A percentile compares a stretch with the other conserved stretches of the same genome.
Evolutionary conservation across 768 basidiomycete species (phyloP).

Genomic region (Tremella yokohamensis): DNA sequence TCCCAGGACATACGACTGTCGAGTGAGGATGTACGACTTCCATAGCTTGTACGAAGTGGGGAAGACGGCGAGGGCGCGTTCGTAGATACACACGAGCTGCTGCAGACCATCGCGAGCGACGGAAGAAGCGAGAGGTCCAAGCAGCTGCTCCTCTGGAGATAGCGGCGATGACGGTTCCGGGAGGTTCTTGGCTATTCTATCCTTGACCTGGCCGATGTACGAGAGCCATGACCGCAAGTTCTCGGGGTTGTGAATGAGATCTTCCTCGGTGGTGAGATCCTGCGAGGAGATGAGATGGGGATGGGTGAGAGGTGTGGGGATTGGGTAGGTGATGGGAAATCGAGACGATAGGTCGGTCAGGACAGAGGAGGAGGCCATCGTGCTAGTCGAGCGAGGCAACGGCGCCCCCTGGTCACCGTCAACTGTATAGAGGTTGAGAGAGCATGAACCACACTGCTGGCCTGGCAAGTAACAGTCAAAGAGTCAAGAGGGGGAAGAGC

Average conservation of each 20-base stretch:
- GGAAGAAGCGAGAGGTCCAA: slow-evolving; percentile 75
- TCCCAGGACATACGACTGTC: slow-evolving; percentile 82
- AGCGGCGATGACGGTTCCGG: slow-evolving; percentile 36
- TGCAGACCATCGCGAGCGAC: slow-evolving; percentile 73
- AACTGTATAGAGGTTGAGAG: no score
- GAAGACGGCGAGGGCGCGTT: slow-evolving; percentile 81
- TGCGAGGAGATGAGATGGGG: slow-evolving; percentile 67
- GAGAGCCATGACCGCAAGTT: slow-evolving; percentile 93
- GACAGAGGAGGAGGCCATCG: slow-evolving; percentile 21
- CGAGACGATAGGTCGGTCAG: slow-evolving; percentile 53
- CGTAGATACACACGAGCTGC: slow-evolving; percentile 85
- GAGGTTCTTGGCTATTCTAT: slow-evolving; percentile 56
- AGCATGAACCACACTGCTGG: neutral
- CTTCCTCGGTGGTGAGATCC: slow-evolving; percentile 87
- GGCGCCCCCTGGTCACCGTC: no score
- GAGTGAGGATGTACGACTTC: slow-evolving; percentile 82
- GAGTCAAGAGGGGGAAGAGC: neutral
- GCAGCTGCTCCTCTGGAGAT: slow-evolving; percentile 54
- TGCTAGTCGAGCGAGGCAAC: no score
- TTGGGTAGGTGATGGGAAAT: slow-evolving; percentile 81
- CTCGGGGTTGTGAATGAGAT: slow-evolving; percentile 81
- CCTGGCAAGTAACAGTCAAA: neutral
- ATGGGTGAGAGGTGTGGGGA: slow-evolving; percentile 75
- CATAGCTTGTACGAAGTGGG: slow-evolving; percentile 90
- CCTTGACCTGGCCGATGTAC: slow-evolving; percentile 71